phyloP scores from a whole-genome alignment of 768 basidiomycete genomes.

The Leccinum sublutescens region DNA sequence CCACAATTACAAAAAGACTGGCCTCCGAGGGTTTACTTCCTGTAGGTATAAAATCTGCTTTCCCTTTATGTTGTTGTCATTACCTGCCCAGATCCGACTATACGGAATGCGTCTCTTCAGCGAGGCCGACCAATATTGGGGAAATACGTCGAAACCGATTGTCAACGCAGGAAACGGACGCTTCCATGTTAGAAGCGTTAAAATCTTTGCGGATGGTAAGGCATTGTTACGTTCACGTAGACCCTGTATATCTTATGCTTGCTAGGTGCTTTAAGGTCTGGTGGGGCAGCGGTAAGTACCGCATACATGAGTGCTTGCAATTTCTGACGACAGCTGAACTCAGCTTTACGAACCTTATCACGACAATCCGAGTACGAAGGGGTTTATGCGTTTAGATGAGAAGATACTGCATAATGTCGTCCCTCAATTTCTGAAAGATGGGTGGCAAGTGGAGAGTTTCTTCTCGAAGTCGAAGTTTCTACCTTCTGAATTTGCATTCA shows the following conservation, averaged over 20 bases:
- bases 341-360: constrained; percentile 77
- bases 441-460: constrained; percentile 84
- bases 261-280: constrained; percentile 80
- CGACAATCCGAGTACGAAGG: constrained; percentile 71
- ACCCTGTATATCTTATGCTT: background rate
- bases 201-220: constrained; percentile 65
- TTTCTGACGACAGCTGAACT: background rate
- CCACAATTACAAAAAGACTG: constrained; percentile 44
- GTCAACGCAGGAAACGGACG: constrained; percentile 58
- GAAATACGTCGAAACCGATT: constrained; percentile 56
- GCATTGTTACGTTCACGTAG: background rate
- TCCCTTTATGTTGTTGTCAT: background rate
- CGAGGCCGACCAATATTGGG: constrained; percentile 69
- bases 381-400: constrained; percentile 72
- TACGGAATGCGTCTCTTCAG: constrained; percentile 77
- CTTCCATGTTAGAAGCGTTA: constrained; percentile 71
- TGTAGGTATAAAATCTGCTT: constrained; percentile 34
- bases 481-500: background rate
- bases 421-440: constrained; percentile 68
- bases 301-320: background rate
- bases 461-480: background rate
- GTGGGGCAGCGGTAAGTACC: constrained; percentile 75
- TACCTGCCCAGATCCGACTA: constrained; percentile 57
- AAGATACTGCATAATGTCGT: constrained; percentile 62
- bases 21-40: constrained; percentile 61